Evolutionary conservation across 2,329 filamentous ascomycete species (phyloP).

Genomic region (Zalaria obscura): DNA sequence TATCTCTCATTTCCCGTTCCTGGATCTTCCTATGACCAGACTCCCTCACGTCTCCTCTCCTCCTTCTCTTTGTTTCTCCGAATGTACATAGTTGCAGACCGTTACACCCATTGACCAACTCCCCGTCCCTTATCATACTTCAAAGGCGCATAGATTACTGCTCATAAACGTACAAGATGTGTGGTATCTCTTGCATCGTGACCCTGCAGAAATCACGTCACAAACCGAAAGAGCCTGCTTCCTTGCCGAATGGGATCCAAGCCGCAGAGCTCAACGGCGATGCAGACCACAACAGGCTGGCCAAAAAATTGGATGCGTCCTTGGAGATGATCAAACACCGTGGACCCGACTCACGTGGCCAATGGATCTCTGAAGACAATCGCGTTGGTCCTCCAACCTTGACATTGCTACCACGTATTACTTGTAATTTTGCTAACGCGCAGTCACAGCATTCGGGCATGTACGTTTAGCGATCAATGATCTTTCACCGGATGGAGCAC

Average conservation of each 20-base stretch:
- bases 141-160: not conserved
- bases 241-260: constrained; percentile 1
- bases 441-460: constrained; percentile 29
- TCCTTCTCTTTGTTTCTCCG: too few relatives aligned
- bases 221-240: constrained; percentile 2
- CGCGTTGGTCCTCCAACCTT: constrained; percentile 22
- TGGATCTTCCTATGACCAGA: not conserved
- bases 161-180: constrained; percentile 10
- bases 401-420: not conserved
- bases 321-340: constrained; percentile 28
- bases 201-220: constrained; percentile 7
- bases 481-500: constrained; percentile 30
- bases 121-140: too few relatives aligned
- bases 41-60: too few relatives aligned
- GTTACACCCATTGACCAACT: too few relatives aligned
- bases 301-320: constrained; percentile 12
- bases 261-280: constrained; percentile 7
- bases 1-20: not conserved
- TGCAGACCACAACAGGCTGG: constrained; percentile 7
- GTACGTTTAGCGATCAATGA: constrained; percentile 41
- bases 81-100: too few relatives aligned
- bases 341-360: constrained; percentile 31
- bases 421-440: constrained; percentile 5
- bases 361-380: constrained; percentile 31
- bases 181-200: constrained; percentile 16